Evolutionary conservation across 352 stramenopile genomes (phyloP).

Genomic region (Phytopythium ostracodes): DNA sequence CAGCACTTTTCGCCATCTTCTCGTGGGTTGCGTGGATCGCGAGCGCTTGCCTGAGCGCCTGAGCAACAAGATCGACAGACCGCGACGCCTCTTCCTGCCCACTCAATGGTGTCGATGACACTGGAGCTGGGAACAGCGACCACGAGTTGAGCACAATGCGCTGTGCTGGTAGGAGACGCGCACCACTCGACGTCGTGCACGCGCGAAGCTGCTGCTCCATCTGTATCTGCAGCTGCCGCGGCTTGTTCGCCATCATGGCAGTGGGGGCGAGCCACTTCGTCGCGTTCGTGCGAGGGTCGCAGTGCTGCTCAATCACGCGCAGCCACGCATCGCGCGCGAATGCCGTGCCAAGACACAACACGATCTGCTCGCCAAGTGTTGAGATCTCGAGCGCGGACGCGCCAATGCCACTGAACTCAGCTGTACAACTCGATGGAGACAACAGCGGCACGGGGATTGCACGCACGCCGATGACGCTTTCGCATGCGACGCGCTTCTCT

Average conservation of each 20-base stretch:
- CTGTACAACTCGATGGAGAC: neutral
- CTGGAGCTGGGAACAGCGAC: constrained; percentile 38
- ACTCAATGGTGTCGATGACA: constrained; percentile 4
- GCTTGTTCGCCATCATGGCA: constrained; percentile 11
- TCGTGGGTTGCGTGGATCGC: constrained; percentile 23
- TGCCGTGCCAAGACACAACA: constrained; percentile 60
- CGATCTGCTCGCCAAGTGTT: constrained; percentile 70
- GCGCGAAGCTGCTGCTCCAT: constrained; percentile 30
- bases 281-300: constrained; percentile 39
- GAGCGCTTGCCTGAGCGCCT: constrained; percentile 27
- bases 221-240: constrained; percentile 2
- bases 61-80: constrained; percentile 22
- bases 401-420: constrained; percentile 14
- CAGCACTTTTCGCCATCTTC: constrained; percentile 18
- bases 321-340: constrained; percentile 66
- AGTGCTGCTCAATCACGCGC: constrained; percentile 56
- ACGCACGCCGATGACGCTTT: constrained; percentile 51
- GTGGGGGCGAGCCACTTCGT: constrained; percentile 21
- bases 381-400: constrained; percentile 67
- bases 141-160: constrained; percentile 62
- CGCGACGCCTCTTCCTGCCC: constrained; percentile 3
- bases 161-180: constrained; percentile 40
- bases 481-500: constrained; percentile 42
- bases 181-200: constrained; percentile 25
- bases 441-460: constrained; percentile 25